Percentiles rank a stretch among this genome's conserved stretches.
phyloP scores from a whole-genome alignment of 2,329 filamentous ascomycete genomes.

The Alternaria burnsii region DNA sequence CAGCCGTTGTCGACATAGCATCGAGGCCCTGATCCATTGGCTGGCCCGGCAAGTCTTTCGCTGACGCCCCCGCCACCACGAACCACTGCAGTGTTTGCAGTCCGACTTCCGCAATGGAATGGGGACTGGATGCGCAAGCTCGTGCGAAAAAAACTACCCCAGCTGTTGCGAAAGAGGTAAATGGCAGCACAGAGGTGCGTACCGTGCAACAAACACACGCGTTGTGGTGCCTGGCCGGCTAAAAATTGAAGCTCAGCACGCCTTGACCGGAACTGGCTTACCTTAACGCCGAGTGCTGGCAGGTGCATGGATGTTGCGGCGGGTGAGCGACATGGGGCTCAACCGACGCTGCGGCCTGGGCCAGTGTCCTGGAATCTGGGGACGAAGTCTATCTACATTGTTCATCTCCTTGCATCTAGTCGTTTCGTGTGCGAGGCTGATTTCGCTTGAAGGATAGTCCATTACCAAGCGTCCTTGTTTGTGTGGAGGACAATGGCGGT shows the following conservation, averaged over 20 bases:
- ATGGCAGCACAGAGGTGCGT: constrained; percentile 1
- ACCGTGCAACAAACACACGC: constrained; percentile 8
- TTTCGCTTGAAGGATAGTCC: neutral
- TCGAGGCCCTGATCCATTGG: constrained; percentile 6
- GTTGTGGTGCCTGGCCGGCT: constrained; percentile 5
- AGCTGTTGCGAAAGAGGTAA: constrained; percentile 3
- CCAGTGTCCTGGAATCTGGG: constrained; percentile 24
- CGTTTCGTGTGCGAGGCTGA: constrained; percentile 7
- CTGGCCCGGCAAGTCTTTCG: neutral
- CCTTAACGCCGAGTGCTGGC: constrained; percentile 1
- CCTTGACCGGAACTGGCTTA: constrained; percentile 7
- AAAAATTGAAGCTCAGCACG: constrained; percentile 5
- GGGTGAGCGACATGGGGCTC: constrained; percentile 16
- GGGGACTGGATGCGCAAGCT: neutral
- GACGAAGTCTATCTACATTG: constrained; percentile 2
- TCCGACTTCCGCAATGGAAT: neutral
- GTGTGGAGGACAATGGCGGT: neutral
- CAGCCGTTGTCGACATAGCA: constrained; percentile 14
- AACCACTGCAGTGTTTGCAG: constrained; percentile 3
- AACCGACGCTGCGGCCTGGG: constrained; percentile 13
- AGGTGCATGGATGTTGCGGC: constrained; percentile 12
- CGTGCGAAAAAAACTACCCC: neutral
- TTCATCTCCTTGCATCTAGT: constrained; percentile 3
- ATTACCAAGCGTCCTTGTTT: neutral
- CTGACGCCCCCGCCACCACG: constrained; percentile 6